These are phyloP conservation scores for Macadamia tetraphylla DNA, from an alignment of 164 flowering plant genomes.

Conservation along the genomic window DNA sequence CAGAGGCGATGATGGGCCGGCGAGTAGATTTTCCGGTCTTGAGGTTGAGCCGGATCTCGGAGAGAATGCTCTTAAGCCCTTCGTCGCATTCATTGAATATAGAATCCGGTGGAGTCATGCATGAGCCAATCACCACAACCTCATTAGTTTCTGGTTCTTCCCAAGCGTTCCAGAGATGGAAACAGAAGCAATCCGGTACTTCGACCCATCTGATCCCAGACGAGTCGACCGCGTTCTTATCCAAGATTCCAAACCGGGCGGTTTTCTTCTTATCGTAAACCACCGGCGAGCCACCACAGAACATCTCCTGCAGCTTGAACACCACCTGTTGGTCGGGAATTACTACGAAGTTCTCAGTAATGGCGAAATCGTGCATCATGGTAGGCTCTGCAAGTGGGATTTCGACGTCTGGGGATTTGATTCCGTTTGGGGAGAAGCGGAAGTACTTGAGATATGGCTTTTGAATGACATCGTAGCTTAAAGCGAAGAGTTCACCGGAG, in stretches of 20 bases:
- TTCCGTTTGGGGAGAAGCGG: constrained; percentile 49
- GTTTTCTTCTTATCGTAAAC: constrained; percentile 60
- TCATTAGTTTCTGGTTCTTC: constrained; percentile 75
- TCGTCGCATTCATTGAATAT: constrained; percentile 85
- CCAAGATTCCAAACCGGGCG: constrained; percentile 61
- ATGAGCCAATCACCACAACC: constrained; percentile 80
- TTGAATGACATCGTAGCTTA: constrained; percentile 74
- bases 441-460: constrained; percentile 84
- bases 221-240: constrained; percentile 38
- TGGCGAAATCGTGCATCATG: constrained; percentile 96
- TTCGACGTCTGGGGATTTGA: constrained; percentile 66
- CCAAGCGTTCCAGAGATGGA: constrained; percentile 97
- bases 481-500: constrained; percentile 63
- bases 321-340: constrained; percentile 89
- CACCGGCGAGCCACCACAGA: constrained; percentile 77
- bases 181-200: constrained; percentile 72
- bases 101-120: constrained; percentile 91
- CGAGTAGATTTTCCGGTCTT: constrained; percentile 66
- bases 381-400: constrained; percentile 62
- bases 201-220: constrained; percentile 59
- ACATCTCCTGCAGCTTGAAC: constrained; percentile 72
- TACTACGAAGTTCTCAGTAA: constrained; percentile 67
- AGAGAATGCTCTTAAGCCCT: constrained; percentile 48
- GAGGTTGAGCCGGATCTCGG: constrained; percentile 71
- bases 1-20: constrained; percentile 30